Base-by-base conservation (phyloP, 1,139 yeast species). In the Blastobotrys malaysiensis region DNA sequence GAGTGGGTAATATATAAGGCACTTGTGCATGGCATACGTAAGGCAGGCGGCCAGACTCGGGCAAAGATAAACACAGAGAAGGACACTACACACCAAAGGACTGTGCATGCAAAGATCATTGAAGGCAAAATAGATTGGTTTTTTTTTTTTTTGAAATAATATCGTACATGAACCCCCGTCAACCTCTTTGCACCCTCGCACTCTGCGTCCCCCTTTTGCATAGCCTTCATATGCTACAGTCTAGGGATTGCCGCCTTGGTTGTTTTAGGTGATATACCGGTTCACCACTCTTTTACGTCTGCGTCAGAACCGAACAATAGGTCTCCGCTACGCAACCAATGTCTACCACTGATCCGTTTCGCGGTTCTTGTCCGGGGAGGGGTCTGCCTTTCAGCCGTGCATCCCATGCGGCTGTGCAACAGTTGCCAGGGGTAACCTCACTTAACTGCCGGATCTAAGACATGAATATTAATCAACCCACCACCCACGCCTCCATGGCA, bases 31-130 rank as follows among this genome's bases (percentile, higher is more conserved):
- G 39, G n/a, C 39, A 26, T 31, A 31, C 39, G 39, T 31, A 31
- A 31, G 39, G 39, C 39, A 31, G 39, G 39, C 39, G 39, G 39
- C 39, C 39, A 31, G 39, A 31, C 39, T 31, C 39, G 39, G 39
- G 39, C 39, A 31, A 31, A 31, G 4, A 31, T 31, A 31, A 31
- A 31, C 39, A 31, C n/a, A n/a, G n/a, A n/a, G 39, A 31, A 31
- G n/a, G 16, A 31, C 7, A 3, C 3, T 5, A 13, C 39, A 26
- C 13, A 7, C 36, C 36, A 7, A 7, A 7, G 6, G 16, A 11
- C 39, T 7, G 39, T 31, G 39, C 39, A 31, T 31, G 39, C 39
- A 31, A 14, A 7, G 39, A 13, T 31, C 39, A 31, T 31, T 31
- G 39, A 31, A 31, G n/a, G n/a, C 16, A 31, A 31, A 31, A 31